Base-by-base conservation (phyloP, 495 filamentous ascomycete genomes). In the Xylaria sp. region DNA sequence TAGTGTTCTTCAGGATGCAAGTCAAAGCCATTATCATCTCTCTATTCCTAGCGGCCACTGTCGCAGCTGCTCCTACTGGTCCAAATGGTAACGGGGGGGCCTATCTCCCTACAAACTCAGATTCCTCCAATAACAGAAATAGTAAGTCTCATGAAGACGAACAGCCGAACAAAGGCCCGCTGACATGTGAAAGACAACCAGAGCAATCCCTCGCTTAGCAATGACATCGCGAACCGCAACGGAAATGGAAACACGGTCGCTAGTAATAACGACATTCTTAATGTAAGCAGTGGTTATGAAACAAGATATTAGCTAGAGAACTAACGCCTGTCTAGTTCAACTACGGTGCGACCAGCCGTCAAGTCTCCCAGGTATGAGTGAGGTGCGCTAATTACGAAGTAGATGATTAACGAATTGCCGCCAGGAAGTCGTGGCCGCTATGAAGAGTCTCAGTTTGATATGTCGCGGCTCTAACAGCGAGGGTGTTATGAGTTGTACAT, bases 181-280 rank as follows among this genome's bases (percentile, higher is more conserved):
- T 58, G 4, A 58, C 29, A 3, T n/a, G 14, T 35, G 29, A 58
- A 41, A 41, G 33, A 61, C 33, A 37, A 57, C 73, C 3, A 61
- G 33, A 41, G 41, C 35, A 41, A 41, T 6, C 58, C 58, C 19
- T 21, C 57, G 19, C 19, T 61, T 17, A 26, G 52, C 52, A 33
- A 57, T n/a, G 48, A 24, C 17, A 24, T 3, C 29, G 53, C 21
- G 17, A 58, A 29, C 35, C 57, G 24, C 35, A 61, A 24, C 57
- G 57, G 57, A 24, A 61, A 61, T 19, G 58, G 58, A 40, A 61
- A 61, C 58, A 41, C 35, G n/a, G 19, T 61, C 35, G 58, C 35
- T 21, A 61, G 58, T 19, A 41, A 61, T 24, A 40, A 61, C 58
- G 35, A 61, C 35, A 31, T 33, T 14, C 35, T 61, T 35, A 61